Evolutionary conservation across 2,329 filamentous ascomycete genomes (phyloP), one percentile per base, ranked within the genome.

Genomic region (Alternaria triticimaculans): DNA sequence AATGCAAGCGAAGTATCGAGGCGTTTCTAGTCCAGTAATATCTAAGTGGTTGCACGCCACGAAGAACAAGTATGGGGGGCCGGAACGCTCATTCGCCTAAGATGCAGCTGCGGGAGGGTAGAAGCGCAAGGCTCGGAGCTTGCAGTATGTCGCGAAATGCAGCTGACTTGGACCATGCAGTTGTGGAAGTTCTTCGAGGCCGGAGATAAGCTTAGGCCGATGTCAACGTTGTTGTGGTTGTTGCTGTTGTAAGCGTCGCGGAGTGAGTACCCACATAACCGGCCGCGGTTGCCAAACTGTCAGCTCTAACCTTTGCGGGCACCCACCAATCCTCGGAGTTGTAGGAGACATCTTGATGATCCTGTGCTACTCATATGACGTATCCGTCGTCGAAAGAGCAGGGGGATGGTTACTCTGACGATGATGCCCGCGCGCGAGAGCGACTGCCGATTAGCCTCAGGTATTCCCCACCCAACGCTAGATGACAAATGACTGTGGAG

Each of bases 401-500:
- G 10, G 30, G 20, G 8, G 5, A 9, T 30, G 28, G 21, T 25
- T 2, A 15, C 12, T 37, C 23, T 37, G n/a, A 21, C 3, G 49
- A 53, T 11, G 49, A 37, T 41, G 15, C 30, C 49, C 49, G 49
- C 49, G 30, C 28, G 14, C 49, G 49, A 51, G 28, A 51, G 49
- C 18, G 28, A 15, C 49, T 43, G 30, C 55, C 45, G 21, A 53
- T 11, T 44, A 58, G 30, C 45, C 18, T 50, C 45, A 49, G n/a
- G 1, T 23, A 20, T 9, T 53, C 55, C 41, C 48, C 48, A 62
- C 60, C 18, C 33, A n/a, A 41, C 55, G 45, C 49, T 30, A 25
- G 60, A 63, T 63, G 44, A 63, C 49, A 60, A 60, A 63, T 51
- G 18, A 49, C 6, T 43, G 50, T 48, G 43, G 60, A n/a, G 50